These are phyloP conservation scores for Cardiospermum halicacabum DNA, from an alignment of 345 rosid species.

Conservation along the genomic window DNA sequence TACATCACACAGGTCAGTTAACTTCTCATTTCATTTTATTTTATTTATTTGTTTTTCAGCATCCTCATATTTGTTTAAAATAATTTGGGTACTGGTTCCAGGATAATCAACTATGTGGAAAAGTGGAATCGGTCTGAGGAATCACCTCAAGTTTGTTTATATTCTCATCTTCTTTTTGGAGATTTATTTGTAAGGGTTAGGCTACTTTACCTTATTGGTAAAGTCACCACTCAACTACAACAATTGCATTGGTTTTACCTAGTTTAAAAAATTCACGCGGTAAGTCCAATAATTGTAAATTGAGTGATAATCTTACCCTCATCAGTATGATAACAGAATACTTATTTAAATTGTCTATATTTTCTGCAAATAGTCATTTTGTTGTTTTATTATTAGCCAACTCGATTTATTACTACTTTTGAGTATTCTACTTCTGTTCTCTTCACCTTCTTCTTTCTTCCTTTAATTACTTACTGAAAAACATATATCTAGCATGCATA, in stretches of 20 bases:
- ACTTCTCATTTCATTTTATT: not conserved
- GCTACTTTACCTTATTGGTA: too few species aligned
- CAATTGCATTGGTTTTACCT: too few species aligned
- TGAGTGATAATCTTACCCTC: too few species aligned
- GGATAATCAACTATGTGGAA: conserved; percentile 79
- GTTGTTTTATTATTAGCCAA: too few species aligned
- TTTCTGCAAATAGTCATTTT: too few species aligned
- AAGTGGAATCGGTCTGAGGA: conserved; percentile 78
- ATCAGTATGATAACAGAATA: too few species aligned
- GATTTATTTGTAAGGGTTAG: too few species aligned
- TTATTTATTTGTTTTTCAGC: not conserved
- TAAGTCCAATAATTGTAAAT: too few species aligned
- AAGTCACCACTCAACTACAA: too few species aligned
- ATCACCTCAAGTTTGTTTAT: conserved; percentile 63
- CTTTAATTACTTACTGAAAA: not conserved
- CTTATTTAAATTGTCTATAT: too few species aligned
- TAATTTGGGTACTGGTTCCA: conserved; percentile 26
- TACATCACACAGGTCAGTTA: conserved; percentile 82
- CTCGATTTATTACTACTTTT: not conserved
- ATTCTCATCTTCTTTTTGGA: not conserved
- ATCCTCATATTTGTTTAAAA: conserved; percentile 6
- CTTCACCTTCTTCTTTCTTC: not conserved
- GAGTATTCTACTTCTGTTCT: not conserved
- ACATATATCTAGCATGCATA: too few species aligned
- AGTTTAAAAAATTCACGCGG: too few species aligned